Evolutionary conservation across 1,284 basidiomycete species (phyloP).

Genomic region (Trametes versicolor): DNA sequence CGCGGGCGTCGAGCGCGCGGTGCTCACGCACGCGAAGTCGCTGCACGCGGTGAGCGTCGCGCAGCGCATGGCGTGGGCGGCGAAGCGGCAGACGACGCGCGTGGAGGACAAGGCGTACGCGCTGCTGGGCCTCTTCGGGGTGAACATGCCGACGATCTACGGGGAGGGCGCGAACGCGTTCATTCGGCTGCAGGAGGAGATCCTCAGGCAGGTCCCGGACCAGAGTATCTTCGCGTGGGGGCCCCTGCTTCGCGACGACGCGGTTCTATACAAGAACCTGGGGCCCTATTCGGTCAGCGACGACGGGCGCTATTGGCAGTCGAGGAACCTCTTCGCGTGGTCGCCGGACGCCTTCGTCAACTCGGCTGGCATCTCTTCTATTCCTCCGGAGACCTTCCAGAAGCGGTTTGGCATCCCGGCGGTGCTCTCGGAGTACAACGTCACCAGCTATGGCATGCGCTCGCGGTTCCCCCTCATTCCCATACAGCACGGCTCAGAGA

Average conservation of each 20-base stretch:
- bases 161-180: constrained; percentile 32
- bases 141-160: constrained; percentile 34
- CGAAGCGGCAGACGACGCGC: constrained; percentile 33
- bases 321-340: constrained; percentile 32
- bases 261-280: constrained; percentile 19
- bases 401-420: constrained; percentile 17
- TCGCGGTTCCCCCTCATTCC: constrained; percentile 26
- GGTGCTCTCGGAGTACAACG: constrained; percentile 21
- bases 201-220: constrained; percentile 30
- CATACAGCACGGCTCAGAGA: constrained; percentile 16
- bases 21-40: constrained; percentile 19
- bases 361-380: constrained; percentile 17
- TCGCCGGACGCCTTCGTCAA: constrained; percentile 33
- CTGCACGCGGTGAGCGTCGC: constrained; percentile 31
- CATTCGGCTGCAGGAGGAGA: constrained; percentile 33
- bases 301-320: constrained; percentile 33
- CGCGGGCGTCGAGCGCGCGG: constrained; percentile 22
- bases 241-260: constrained; percentile 25
- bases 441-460: constrained; percentile 31
- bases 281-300: constrained; percentile 23
- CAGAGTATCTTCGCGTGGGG: constrained; percentile 35
- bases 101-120: constrained; percentile 33
- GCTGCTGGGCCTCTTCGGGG: constrained; percentile 33
- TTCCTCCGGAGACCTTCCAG: constrained; percentile 25
- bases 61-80: constrained; percentile 32